Evolutionary conservation across 208 protist species (phyloP).

Genomic region (Acanthamoeba triangularis): DNA sequence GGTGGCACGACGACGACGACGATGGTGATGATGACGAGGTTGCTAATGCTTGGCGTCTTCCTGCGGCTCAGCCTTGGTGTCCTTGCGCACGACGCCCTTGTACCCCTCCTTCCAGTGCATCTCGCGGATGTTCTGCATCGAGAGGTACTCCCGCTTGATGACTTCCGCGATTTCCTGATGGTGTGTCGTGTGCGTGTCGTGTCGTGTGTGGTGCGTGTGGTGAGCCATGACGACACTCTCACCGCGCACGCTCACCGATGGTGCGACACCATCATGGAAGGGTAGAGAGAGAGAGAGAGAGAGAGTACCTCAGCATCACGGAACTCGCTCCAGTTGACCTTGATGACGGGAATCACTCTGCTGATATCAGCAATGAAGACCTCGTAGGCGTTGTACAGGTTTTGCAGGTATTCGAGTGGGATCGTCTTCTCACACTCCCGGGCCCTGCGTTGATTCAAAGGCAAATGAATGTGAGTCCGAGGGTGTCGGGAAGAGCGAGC

Average conservation of each 20-base stretch:
- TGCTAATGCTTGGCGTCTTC: background rate
- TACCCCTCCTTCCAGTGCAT: conserved; percentile 47
- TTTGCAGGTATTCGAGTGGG: conserved; percentile 82
- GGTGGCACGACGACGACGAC: no score
- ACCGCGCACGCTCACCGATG: background rate
- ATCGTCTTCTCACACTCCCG: conserved; percentile 85
- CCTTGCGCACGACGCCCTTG: conserved; percentile 14
- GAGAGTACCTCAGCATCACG: conserved; percentile 50
- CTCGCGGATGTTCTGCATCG: conserved; percentile 77
- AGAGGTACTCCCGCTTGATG: conserved; percentile 79
- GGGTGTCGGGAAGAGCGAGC: background rate
- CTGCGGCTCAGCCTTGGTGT: background rate
- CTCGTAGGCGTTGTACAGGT: conserved; percentile 85
- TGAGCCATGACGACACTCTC: no score
- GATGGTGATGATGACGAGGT: background rate
- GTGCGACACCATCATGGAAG: background rate
- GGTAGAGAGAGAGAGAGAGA: background rate
- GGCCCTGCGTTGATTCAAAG: background rate
- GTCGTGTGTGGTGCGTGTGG: no score
- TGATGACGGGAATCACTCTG: conserved; percentile 84
- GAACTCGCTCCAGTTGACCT: conserved; percentile 83
- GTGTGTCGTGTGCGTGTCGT: no score
- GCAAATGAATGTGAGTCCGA: background rate
- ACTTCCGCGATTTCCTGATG: conserved; percentile 72
- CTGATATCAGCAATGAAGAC: conserved; percentile 85